Conservation (phyloP, 2,329 filamentous ascomycete genomes). For the Beauveria sp. region DNA sequence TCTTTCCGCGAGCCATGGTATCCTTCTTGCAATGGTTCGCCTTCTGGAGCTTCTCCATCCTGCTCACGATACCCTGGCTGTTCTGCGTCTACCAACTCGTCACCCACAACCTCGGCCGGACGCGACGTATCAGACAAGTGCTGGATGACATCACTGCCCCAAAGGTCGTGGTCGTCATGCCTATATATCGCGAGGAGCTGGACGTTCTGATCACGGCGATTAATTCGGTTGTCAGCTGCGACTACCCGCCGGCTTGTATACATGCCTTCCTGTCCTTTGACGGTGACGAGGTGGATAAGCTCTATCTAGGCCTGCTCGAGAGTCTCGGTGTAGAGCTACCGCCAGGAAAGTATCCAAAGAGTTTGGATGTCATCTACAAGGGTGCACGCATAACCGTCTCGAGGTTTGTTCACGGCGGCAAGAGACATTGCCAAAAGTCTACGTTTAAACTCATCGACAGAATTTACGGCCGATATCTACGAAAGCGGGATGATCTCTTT, state of each 20-base stretch:
- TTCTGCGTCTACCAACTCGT: conserved; percentile 90
- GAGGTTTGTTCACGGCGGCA: conserved; percentile 86
- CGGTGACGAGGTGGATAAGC: conserved; percentile 78
- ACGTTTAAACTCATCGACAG: conserved; percentile 92
- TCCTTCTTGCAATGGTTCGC: conserved; percentile 76
- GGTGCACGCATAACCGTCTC: conserved; percentile 82
- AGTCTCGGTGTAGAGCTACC: conserved; percentile 74
- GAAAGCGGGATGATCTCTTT: conserved; percentile 89
- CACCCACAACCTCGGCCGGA: conserved; percentile 75
- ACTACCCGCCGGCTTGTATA: conserved; percentile 86
- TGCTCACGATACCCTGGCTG: conserved; percentile 83
- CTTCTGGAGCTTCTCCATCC: conserved; percentile 82
- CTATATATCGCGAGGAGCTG: conserved; percentile 87
- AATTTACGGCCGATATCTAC: conserved; percentile 80
- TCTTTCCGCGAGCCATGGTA: conserved; percentile 70
- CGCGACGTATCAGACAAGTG: conserved; percentile 72
- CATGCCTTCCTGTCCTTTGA: conserved; percentile 96
- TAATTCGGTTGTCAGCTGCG: conserved; percentile 86
- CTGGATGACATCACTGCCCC: conserved; percentile 81
- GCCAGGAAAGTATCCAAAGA: conserved; percentile 72
- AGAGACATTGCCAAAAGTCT: conserved; percentile 86
- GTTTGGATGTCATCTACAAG: conserved; percentile 83
- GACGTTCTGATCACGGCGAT: conserved; percentile 74
- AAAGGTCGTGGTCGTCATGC: conserved; percentile 95
- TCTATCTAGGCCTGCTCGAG: conserved; percentile 80